Base-by-base conservation (phyloP, 495 filamentous ascomycete species). In the Tricharina praecox region DNA sequence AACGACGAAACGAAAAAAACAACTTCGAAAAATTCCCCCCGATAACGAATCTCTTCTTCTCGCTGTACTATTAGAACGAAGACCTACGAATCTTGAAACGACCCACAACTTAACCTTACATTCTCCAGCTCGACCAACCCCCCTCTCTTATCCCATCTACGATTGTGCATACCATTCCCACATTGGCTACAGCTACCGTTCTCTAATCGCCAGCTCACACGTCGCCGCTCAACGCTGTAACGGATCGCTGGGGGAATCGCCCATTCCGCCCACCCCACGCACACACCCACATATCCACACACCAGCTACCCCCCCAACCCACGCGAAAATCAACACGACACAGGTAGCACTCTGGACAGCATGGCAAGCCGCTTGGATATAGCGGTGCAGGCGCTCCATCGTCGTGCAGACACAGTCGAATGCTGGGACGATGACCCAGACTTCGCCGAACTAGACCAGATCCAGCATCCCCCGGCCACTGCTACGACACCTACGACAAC, bases 391-490 rank as follows among this genome's bases (percentile, higher is more conserved):
- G 47, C 43, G 36, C 51, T 59, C 43, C 56, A 53, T 37, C 55
- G 56, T 37, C 53, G 51, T 43, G 50, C 47, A 45, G 56, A 59
- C 55, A 54, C 43, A 21, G 54, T 60, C 53, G 58, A 60, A 47
- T 60, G 52, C 52, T 60, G 58, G 58, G 58, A 60, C 48, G 58
- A 60, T 39, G 58, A 60, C 58, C 56, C 57, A 30, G 58, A 60
- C 53, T 59, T 60, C 54, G 56, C 46, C 28, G 58, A 55, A 46
- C 30, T 60, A 33, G 56, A 53, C 44, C 52, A 45, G 19, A 28
- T 50, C 24, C 20, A 45, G 51, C 49, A 55, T 53, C 49, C 50
- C 52, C 34, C 50, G 24, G 50, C 56, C 19, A n/a, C n/a, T n/a
- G n/a, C n/a, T n/a, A n/a, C n/a, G n/a, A n/a, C n/a, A n/a, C n/a